Evolutionary conservation across 129 eudicot genomes (phyloP), one percentile per base, ranked within the genome.

Genomic region (Saposhnikovia divaricata): DNA sequence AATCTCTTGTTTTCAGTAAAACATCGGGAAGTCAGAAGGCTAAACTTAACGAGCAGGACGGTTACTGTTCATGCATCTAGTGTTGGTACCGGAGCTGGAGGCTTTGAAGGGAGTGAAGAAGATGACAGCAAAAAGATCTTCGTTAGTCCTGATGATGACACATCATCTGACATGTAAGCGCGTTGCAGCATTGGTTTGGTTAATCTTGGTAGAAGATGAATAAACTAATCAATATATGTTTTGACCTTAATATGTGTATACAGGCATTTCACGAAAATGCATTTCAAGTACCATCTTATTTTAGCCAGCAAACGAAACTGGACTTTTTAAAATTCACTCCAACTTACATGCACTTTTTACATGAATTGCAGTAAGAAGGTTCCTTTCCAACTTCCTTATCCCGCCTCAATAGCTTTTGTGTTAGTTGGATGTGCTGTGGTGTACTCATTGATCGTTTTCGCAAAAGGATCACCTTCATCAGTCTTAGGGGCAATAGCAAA

Each of bases 401-500:
- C 92, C 65, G 89, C 90, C 70, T 85, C 99, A 74, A 86, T 90
- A 79, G 96, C 91, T 81, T 84, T 92, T 85, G 94, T 92, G 85
- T 87, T 95, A 77, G 83, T 81, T 72, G 96, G 89, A 82, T 92
- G 96, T 82, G 91, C 97, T 37, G 73, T 90, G 84, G 87, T 85
- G 72, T 95, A 86, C 86, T 87, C 91, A 78, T 63, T 92, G 75
- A 85, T 92, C 70, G 87, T 89, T 79, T 89, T 90, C 80, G 86
- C 83, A 50, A 95, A 90, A 84, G 94, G 94, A 72, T 85, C 84
- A 53, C 99, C 99, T 80, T 85, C 99, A 68, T 81, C 90, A 50
- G 82, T 95, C 10, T 85, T 95, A 76, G 94, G 91, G 72, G 90
- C 99, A 80, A 87, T 95, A 76, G 83, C 99, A 28, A 95, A 95